Evolutionary conservation across 2,329 filamentous ascomycete species (phyloP), one percentile per base, ranked within the genome.

Genomic region (Fusarium nygamai): DNA sequence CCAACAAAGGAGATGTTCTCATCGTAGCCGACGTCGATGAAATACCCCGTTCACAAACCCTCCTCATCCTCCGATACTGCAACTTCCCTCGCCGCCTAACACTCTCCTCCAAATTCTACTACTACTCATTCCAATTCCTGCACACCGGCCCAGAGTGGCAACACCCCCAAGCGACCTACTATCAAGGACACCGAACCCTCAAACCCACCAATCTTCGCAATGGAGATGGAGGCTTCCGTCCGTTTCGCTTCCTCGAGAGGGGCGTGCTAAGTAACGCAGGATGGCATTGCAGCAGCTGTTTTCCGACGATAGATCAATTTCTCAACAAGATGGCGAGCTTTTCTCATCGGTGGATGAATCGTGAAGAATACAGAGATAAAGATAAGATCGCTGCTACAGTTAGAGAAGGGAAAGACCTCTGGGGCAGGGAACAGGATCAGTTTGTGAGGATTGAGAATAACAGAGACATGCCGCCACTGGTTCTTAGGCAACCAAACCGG

Each of bases 251-350:
- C 48, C 80, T 81, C 48, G 84, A 88, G 66, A 84, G 83, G 72
- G 84, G 80, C 20, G 82, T 84, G 13, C 69, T 90, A 29, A 80
- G 78, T 71, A 85, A 88, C 72, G 86, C 88, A 1, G 86, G 82
- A 1, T 92, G 90, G 90, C 89, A 92, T 79, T 92, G 89, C 83
- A 89, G 87, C 58, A 88, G 84, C 66, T 92, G 90, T 81, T 90
- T 91, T 75, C 81, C 84, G 14, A 91, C 87, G 1, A 80, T 91
- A 27, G 83, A 83, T 11, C 86, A 90, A 77, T 83, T 91, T 74
- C 81, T 88, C 57, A 85, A 84, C 72, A 91, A 90, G 80, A 85
- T 91, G 82, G 81, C 83, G 14, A 86, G 85, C 67, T 90, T 90
- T 78, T 89, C 87, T 24, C 89, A 91, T 76, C 80, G 79, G 9